These are phyloP conservation scores for Trichosporon sp. DNA, from an alignment of 1,284 basidiomycete genomes.

Conservation along the genomic window DNA sequence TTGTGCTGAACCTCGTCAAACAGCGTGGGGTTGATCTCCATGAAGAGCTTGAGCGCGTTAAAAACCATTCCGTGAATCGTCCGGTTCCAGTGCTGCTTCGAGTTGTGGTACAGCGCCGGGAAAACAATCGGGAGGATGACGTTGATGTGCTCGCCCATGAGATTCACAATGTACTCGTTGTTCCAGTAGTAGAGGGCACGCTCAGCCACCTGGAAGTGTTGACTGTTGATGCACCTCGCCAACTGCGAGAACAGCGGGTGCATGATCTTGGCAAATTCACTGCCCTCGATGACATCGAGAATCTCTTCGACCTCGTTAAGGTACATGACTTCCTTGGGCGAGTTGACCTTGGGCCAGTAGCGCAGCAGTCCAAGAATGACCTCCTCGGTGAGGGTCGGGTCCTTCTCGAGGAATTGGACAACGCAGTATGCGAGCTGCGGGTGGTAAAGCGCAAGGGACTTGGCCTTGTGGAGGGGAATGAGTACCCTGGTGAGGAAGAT, in stretches of 20 bases:
- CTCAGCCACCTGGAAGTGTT: slow-evolving; percentile 95
- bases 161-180: slow-evolving; percentile 99
- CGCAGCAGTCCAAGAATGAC: slow-evolving; percentile 92
- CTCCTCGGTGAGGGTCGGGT: slow-evolving; percentile 87
- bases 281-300: slow-evolving; percentile 94
- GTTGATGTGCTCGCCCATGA: slow-evolving; percentile 95
- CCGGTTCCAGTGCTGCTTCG: slow-evolving; percentile 97
- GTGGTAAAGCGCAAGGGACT: slow-evolving; percentile 93
- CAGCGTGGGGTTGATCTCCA: slow-evolving; percentile 97
- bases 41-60: slow-evolving; percentile 96
- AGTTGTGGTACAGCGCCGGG: slow-evolving; percentile 95
- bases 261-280: slow-evolving; percentile 96
- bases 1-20: slow-evolving; percentile 94
- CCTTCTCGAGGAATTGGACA: slow-evolving; percentile 98
- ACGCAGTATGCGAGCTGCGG: slow-evolving; percentile 99
- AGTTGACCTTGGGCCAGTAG: slow-evolving; percentile 99
- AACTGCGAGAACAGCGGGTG: slow-evolving; percentile 92
- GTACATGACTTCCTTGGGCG: slow-evolving; percentile 99
- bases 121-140: slow-evolving; percentile 94
- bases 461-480: slow-evolving; percentile 96
- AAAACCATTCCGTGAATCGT: slow-evolving; percentile 99
- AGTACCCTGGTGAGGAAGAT: slow-evolving; percentile 95
- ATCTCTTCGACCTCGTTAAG: slow-evolving; percentile 99
- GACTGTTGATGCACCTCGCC: slow-evolving; percentile 95
- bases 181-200: slow-evolving; percentile 95